phyloP scores from a whole-genome alignment of 192 early-diverging fungal genomes.

The Coemansia furcata region DNA sequence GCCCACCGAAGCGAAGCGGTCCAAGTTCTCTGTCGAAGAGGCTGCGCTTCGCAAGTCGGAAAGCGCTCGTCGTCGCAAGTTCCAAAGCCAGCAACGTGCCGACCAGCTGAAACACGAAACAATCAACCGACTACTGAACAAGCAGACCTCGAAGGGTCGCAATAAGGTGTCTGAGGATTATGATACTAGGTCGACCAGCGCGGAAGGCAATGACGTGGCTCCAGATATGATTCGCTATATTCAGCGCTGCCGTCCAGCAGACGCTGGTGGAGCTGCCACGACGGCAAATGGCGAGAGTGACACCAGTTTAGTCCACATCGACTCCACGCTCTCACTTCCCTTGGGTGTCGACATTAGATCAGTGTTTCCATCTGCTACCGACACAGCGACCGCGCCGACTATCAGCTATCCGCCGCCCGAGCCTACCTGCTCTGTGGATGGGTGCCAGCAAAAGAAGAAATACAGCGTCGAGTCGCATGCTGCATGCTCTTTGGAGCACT shows the following conservation, averaged over 20 bases:
- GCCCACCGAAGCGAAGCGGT: slow-evolving; percentile 64
- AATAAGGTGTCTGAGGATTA: slow-evolving; percentile 63
- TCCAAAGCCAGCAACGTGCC: slow-evolving; percentile 72
- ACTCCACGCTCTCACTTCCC: slow-evolving; percentile 19
- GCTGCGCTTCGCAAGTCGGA: slow-evolving; percentile 68
- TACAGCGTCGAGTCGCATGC: slow-evolving; percentile 56
- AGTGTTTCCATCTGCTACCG: slow-evolving; percentile 20
- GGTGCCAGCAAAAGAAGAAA: slow-evolving; percentile 56
- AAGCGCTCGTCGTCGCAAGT: slow-evolving; percentile 71
- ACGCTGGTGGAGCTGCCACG: not conserved
- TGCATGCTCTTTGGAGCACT: slow-evolving; percentile 65
- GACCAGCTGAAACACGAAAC: slow-evolving; percentile 74
- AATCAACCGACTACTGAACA: slow-evolving; percentile 77
- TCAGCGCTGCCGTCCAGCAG: slow-evolving; percentile 15
- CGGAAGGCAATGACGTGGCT: slow-evolving; percentile 9
- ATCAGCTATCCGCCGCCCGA: slow-evolving; percentile 48
- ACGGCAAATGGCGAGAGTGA: not conserved
- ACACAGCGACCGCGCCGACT: slow-evolving; percentile 11
- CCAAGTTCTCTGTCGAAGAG: slow-evolving; percentile 69
- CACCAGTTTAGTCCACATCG: slow-evolving; percentile 9
- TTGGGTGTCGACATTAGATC: slow-evolving; percentile 13
- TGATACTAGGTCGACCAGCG: slow-evolving; percentile 48
- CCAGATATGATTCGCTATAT: slow-evolving; percentile 21
- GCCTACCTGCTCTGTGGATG: slow-evolving; percentile 49
- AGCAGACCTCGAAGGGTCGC: slow-evolving; percentile 70